phyloP scores from a whole-genome alignment of 164 flowering plant genomes.

The Stephania japonica region DNA sequence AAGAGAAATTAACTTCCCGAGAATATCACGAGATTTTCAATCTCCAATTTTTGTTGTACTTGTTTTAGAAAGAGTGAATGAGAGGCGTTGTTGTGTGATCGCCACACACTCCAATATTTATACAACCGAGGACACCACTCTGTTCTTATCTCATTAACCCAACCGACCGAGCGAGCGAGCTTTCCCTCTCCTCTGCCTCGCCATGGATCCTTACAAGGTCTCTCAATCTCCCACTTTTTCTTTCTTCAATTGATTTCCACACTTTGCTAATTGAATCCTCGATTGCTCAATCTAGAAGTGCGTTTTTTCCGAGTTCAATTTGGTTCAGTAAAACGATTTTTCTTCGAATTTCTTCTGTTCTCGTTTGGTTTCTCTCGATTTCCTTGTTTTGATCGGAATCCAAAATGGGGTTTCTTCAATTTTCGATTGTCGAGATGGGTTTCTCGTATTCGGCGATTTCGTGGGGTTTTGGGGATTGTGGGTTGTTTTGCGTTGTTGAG shows the following conservation, averaged over 20 bases:
- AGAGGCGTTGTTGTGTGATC: background rate
- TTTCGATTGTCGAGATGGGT: too few species aligned
- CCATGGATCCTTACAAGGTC: constrained; percentile 90
- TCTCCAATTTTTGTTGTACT: too few species aligned
- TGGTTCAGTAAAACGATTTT: background rate
- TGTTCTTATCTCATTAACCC: constrained; percentile 1
- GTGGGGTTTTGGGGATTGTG: background rate
- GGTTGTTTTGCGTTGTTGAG: background rate
- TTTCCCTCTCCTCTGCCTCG: background rate
- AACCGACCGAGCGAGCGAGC: too few species aligned
- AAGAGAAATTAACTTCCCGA: background rate
- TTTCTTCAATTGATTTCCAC: background rate
- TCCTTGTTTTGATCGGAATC: background rate
- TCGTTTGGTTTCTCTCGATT: background rate
- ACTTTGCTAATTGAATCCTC: background rate
- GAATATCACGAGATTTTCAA: background rate
- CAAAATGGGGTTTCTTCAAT: background rate
- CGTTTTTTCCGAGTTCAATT: background rate
- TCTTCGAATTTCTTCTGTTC: background rate
- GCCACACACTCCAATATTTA: background rate
- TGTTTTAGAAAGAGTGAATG: too few species aligned
- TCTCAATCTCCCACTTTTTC: background rate
- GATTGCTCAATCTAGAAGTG: background rate
- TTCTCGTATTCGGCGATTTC: too few species aligned
- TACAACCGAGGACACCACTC: background rate